phyloP scores from a whole-genome alignment of 2,329 filamentous ascomycete genomes.

The Raffaelea albimanens region DNA sequence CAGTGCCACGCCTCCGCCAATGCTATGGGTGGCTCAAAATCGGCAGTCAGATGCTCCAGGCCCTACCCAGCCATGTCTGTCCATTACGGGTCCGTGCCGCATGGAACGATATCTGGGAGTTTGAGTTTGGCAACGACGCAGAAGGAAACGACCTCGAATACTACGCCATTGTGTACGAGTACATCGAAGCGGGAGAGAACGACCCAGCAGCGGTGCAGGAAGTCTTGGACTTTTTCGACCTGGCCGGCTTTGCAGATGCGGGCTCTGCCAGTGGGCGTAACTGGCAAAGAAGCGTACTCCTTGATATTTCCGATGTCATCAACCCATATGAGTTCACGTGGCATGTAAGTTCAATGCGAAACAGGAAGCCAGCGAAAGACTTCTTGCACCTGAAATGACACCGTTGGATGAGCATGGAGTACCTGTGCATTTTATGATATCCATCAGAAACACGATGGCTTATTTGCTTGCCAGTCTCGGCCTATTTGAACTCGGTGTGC shows the following conservation, averaged over 20 bases:
- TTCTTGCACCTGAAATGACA: too few relatives aligned
- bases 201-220: not conserved
- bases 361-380: too few relatives aligned
- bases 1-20: not conserved
- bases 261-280: not conserved
- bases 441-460: too few relatives aligned
- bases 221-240: not conserved
- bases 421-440: too few relatives aligned
- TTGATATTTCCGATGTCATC: not conserved
- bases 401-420: too few relatives aligned
- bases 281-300: not conserved
- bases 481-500: too few relatives aligned
- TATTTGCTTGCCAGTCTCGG: too few relatives aligned
- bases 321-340: not conserved
- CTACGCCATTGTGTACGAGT: not conserved
- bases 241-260: not conserved
- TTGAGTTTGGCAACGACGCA: not conserved
- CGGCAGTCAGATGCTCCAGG: not conserved
- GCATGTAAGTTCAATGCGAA: too few relatives aligned
- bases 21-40: not conserved
- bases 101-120: not conserved
- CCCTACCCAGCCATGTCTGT: not conserved
- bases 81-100: not conserved
- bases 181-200: not conserved
- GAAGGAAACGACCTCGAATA: not conserved